A percentile compares a stretch with the other conserved stretches of the same genome.
Evolutionary conservation across 1,139 yeast genomes (phyloP).

Genomic region (Eremothecium coryli): DNA sequence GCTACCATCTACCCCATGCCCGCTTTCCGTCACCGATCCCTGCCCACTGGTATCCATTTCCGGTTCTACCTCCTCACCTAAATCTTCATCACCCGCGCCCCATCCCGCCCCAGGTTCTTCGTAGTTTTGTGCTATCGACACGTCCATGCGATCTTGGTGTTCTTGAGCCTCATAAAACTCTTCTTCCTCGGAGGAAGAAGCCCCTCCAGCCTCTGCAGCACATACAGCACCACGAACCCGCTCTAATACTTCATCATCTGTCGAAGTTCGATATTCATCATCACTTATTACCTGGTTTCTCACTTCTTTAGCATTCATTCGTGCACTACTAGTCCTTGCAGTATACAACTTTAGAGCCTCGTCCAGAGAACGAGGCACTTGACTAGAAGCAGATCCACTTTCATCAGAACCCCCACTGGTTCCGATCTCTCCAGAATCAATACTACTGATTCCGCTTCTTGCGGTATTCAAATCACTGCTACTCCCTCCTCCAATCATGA

Average conservation of each 20-base stretch:
- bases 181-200: conserved; percentile 20
- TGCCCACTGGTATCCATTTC: conserved; percentile 9
- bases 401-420: background rate
- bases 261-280: conserved; percentile 21
- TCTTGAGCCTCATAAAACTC: conserved; percentile 30
- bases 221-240: background rate
- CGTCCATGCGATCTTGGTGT: conserved; percentile 11
- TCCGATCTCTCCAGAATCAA: conserved; percentile 7
- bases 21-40: background rate
- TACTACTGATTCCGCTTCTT: conserved; percentile 8
- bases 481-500: conserved; percentile 23
- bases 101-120: conserved; percentile 11
- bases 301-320: background rate
- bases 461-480: conserved; percentile 18
- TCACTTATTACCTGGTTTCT: conserved; percentile 12
- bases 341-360: conserved; percentile 23
- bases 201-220: conserved; percentile 2
- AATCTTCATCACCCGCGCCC: conserved; percentile 10
- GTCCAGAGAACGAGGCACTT: conserved; percentile 21
- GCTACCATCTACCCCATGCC: background rate
- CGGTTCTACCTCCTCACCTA: conserved; percentile 23
- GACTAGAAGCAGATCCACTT: background rate
- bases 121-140: background rate
- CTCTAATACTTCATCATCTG: conserved; percentile 7
- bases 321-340: conserved; percentile 1